phyloP scores from a whole-genome alignment of 331 rosid species.

The Telfairia occidentalis region DNA sequence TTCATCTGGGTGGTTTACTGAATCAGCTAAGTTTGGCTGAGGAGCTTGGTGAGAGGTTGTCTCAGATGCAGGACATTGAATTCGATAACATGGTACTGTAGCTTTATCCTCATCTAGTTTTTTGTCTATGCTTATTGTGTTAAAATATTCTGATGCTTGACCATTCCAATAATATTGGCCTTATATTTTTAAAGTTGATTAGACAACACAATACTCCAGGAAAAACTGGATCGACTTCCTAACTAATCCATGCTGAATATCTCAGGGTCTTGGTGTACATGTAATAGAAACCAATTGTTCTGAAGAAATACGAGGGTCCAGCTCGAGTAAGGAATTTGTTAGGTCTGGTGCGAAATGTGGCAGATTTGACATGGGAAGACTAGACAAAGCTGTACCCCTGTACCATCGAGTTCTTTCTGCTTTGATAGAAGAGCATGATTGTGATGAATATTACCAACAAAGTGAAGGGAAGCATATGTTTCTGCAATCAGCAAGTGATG shows the following conservation, averaged over 20 bases:
- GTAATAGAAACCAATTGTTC: constrained; percentile 30
- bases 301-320: constrained; percentile 27
- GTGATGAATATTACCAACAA: constrained; percentile 48
- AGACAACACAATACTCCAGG: not conserved
- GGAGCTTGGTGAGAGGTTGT: constrained; percentile 51
- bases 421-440: constrained; percentile 67
- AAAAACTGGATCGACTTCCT: not conserved
- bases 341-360: not conserved
- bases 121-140: not conserved
- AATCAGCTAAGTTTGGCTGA: constrained; percentile 51
- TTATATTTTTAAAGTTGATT: not conserved
- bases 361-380: constrained; percentile 32
- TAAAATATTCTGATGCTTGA: not conserved
- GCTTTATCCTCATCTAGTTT: constrained; percentile 3
- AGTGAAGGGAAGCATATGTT: constrained; percentile 50
- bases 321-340: constrained; percentile 14
- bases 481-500: constrained; percentile 68
- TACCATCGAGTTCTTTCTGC: constrained; percentile 88
- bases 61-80: constrained; percentile 43
- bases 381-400: constrained; percentile 50
- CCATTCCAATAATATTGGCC: not conserved
- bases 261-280: constrained; percentile 46
- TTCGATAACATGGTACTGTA: constrained; percentile 41
- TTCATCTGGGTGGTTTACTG: constrained; percentile 11
- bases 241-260: not conserved